A percentile compares a stretch with the other conserved stretches of the same genome.
Evolutionary conservation across 345 rosid genomes (phyloP).

Genomic region (Capsella bursapastoris): DNA sequence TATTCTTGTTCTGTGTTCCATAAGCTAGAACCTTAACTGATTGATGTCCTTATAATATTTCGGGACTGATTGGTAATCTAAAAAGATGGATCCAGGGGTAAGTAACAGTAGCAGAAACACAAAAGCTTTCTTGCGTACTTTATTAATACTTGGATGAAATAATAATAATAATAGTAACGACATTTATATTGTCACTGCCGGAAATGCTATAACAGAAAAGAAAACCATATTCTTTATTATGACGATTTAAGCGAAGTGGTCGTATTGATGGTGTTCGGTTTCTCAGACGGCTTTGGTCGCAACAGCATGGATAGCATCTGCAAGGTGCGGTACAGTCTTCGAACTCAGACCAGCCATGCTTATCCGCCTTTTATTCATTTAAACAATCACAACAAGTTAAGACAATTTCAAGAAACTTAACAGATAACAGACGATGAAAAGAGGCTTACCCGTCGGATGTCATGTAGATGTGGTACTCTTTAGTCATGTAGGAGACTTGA

Average conservation of each 20-base stretch:
- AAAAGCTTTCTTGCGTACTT: slow-evolving; percentile 16
- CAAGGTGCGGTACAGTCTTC: slow-evolving; percentile 72
- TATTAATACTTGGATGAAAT: slow-evolving; percentile 24
- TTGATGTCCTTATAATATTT: background rate
- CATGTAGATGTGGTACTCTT: slow-evolving; percentile 79
- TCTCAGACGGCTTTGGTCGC: slow-evolving; percentile 48
- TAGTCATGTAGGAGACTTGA: slow-evolving; percentile 70
- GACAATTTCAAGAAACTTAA: slow-evolving; percentile 14
- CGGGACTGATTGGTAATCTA: background rate
- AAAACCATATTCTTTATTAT: background rate
- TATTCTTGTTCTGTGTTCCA: background rate
- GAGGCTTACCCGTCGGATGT: slow-evolving; percentile 72
- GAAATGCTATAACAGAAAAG: slow-evolving; percentile 6
- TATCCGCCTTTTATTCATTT: slow-evolving; percentile 58
- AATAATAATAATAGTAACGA: slow-evolving; percentile 16
- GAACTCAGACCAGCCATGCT: slow-evolving; percentile 84
- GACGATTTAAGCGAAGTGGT: background rate
- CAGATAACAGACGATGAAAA: slow-evolving; percentile 2
- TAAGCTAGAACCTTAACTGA: background rate
- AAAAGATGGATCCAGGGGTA: background rate
- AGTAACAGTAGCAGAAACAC: background rate
- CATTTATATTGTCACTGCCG: slow-evolving; percentile 8
- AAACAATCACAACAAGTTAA: slow-evolving; percentile 8
- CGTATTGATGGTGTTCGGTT: background rate
- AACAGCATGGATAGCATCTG: slow-evolving; percentile 73